Evolutionary conservation across 1,284 basidiomycete genomes (phyloP), one percentile per base, ranked within the genome.

Genomic region (Austroboletus novae-zelandiae): DNA sequence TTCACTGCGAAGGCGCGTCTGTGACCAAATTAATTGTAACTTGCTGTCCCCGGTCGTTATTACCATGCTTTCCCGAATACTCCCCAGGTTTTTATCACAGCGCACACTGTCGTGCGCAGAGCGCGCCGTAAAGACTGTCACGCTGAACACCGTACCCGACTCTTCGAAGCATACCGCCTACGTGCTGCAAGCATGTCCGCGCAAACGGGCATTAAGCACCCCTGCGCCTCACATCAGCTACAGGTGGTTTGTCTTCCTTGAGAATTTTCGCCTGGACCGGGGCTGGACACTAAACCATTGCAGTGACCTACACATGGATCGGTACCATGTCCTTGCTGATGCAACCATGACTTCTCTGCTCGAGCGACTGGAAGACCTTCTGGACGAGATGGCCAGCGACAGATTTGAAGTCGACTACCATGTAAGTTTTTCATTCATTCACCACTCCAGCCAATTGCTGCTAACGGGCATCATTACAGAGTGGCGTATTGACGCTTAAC

Each of bases 341-440:
- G 67, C 74, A 43, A 84, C 90, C 32, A 94, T 99, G 91, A 88
- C 92, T 54, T 72, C 66, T 10, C 68, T 98, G 27, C 80, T 94
- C 20, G 92, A 93, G 56, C 79, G 78, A 5, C 72, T 98, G 32
- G 96, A 98, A 65, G 71, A 74, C 8, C 61, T 95, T 13, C 67
- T 95, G 34, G 95, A 98, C 58, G 76, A 66, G 52, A 58, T 71
- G 43, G 76, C 70, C 9, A 72, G 80, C 52, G 63, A 81, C 1
- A 72, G 75, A 4, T 91, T 86, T 67, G 96, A 99, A 66, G 89
- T 98, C 14, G 96, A 98, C 68, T 98, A 98, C 68, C 86, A 87
- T 64, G 96, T 98, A 69, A 66, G 93, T 80, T 35, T 23, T 32
- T 8, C 34, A 15, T n/a, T 35, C 32, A 15, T 14, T 13, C 23